Evolutionary conservation across 192 early-diverging fungal genomes (phyloP), one percentile per base, ranked within the genome.

Genomic region (Coemansia reversa): DNA sequence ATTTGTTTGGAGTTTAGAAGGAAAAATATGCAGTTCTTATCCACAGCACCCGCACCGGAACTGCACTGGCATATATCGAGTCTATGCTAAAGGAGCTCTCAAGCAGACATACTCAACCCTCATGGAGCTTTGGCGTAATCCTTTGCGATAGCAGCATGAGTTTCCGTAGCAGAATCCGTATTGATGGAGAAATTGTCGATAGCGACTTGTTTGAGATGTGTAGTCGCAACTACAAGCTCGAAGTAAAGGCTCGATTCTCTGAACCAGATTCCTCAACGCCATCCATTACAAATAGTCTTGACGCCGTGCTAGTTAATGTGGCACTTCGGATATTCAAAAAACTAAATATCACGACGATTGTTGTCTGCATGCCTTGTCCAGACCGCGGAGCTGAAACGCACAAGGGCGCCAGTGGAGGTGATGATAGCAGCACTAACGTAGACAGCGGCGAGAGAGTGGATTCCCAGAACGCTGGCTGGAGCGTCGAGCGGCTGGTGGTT

Each of bases 41-140:
- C 8, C 74, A 70, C 51, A 53, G 65, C 48, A 29, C 29, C 52
- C 30, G 29, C 6, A 23, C 32, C 24, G 77, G 72, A 2, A 74
- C 65, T 2, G 74, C 67, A 1, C 49, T 74, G 39, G 28, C 68
- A n/a, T 79, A 74, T 48, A 61, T 74, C n/a, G 77, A 74, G 29
- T 74, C 77, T 3, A 74, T 74, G 68, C 61, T 79, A 5, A 57
- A 39, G 12, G 71, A 79, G 58, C 71, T 79, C 30, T 28, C 58
- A 18, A 42, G 29, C 19, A 63, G 39, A 42, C 29, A 62, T 12
- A 16, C 68, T 2, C 52, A 74, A 18, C 32, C 39, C 28, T 51
- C 35, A 14, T 69, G 65, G 72, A 58, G 48, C 61, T 79, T 65
- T 49, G 77, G 77, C 33, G 60, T 71, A 14, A 48, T 79, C 0